Percentiles rank a stretch among this genome's conserved stretches.
Evolutionary conservation across 768 basidiomycete species (phyloP).

Genomic region (Boletus bicolor): DNA sequence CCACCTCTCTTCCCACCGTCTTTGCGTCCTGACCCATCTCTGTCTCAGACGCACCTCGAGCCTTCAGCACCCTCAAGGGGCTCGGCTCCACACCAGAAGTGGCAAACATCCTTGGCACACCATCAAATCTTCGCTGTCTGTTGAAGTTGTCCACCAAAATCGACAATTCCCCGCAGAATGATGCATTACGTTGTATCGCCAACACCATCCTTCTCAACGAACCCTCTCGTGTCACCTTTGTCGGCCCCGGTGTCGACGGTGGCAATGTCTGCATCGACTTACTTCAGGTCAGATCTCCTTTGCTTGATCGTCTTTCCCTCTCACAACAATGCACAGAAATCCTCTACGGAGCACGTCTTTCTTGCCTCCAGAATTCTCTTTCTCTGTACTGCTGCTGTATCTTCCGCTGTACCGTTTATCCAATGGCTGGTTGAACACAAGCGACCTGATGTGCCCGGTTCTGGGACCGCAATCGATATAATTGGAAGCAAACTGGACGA

Average conservation of each 20-base stretch:
- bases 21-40: neutral
- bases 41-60: constrained; percentile 58
- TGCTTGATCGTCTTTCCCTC: constrained; percentile 15
- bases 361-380: constrained; percentile 76
- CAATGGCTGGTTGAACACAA: constrained; percentile 64
- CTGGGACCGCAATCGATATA: constrained; percentile 56
- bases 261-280: constrained; percentile 53
- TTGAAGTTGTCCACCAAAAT: constrained; percentile 48
- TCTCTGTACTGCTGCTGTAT: constrained; percentile 57
- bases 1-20: neutral
- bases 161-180: constrained; percentile 57
- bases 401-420: constrained; percentile 45
- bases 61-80: constrained; percentile 69
- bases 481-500: constrained; percentile 59
- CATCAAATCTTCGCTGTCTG: constrained; percentile 55
- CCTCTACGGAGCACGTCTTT: constrained; percentile 64
- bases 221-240: constrained; percentile 53
- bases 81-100: constrained; percentile 70
- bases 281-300: constrained; percentile 47
- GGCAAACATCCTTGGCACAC: constrained; percentile 55
- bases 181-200: constrained; percentile 74
- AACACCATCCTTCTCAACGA: constrained; percentile 76
- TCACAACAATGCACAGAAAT: constrained; percentile 46
- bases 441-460: constrained; percentile 39
- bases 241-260: constrained; percentile 59